Base-by-base conservation (phyloP, 352 stramenopile species). In the Blastocystis sp. region DNA sequence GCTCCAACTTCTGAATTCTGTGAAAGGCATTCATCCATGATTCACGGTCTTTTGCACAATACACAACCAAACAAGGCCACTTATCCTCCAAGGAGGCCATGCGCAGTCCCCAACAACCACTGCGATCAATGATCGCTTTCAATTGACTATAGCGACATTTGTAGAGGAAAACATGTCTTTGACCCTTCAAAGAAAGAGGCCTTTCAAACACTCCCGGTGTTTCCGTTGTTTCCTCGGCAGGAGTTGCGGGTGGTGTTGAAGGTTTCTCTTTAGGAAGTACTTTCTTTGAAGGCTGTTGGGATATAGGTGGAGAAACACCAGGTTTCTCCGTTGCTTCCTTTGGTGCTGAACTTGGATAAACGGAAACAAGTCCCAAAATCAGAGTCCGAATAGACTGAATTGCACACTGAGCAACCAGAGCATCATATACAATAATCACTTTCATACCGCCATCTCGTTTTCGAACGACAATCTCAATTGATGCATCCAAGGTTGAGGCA, bases 111-210 rank as follows among this genome's bases (percentile, higher is more conserved):
- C 78, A 89, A 37, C 78, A 89, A 33, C 66, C 66, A 35, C 27
- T 62, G 13, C n/a, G 42, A 53, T 89, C 66, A 27, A 89, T 79
- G 5, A 89, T 78, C 42, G 60, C 42, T 42, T 76, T 89, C 48
- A 89, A 51, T 27, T 42, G 27, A 24, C 40, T 66, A 42, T 68
- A 89, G 42, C 78, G 78, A 53, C 78, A 89, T 24, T 89, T 89
- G 66, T 89, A 89, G 19, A 89, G 66, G 37, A 89, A 89, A 27
- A 89, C 51, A 30, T 89, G 78, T 33, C 78, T 58, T 56, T 89
- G 78, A 11, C 78, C 78, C 44, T 89, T 89, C 5, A 89, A 56
- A 33, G 78, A 89, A 22, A 89, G 44, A 15, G 78, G 78, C 19
- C 78, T 48, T 40, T 89, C 78, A 40, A 77, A 89, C 58, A 57